Percentiles rank a stretch among this genome's conserved stretches.
phyloP scores from a whole-genome alignment of 169 alveolate genomes.

The Theileria parva region DNA sequence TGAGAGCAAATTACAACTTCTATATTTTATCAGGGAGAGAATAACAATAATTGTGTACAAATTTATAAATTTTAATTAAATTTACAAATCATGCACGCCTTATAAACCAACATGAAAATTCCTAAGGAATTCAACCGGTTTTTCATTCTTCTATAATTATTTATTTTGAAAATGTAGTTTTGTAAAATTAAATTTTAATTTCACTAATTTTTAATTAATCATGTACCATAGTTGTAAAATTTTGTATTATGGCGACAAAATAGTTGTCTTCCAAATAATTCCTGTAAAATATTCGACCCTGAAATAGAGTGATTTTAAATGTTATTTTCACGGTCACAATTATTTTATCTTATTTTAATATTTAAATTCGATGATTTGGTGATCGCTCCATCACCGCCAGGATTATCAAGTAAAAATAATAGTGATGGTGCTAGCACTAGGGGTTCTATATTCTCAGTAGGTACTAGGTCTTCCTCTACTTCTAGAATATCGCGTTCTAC shows the following conservation, averaged over 20 bases:
- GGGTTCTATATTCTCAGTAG: background rate
- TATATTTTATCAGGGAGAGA: background rate
- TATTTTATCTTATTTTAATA: too few species aligned
- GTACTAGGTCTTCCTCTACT: background rate
- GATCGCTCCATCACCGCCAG: background rate
- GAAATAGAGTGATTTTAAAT: background rate
- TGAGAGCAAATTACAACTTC: background rate
- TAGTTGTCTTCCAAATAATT: background rate
- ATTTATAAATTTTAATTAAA: background rate
- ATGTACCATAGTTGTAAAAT: background rate
- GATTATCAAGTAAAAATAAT: too few species aligned
- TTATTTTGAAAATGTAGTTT: conserved; percentile 5
- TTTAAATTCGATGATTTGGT: background rate
- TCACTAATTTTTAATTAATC: background rate
- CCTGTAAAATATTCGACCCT: background rate
- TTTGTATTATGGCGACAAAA: background rate
- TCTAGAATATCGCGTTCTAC: background rate
- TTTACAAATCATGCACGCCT: conserved; percentile 4
- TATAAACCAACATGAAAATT: background rate
- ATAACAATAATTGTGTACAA: background rate
- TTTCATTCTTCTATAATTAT: background rate
- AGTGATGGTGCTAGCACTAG: background rate
- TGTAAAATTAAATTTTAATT: background rate
- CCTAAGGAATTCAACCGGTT: background rate
- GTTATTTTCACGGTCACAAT: background rate